phyloP scores from a whole-genome alignment of 1,284 basidiomycete species.

The Flammula alnicola region DNA sequence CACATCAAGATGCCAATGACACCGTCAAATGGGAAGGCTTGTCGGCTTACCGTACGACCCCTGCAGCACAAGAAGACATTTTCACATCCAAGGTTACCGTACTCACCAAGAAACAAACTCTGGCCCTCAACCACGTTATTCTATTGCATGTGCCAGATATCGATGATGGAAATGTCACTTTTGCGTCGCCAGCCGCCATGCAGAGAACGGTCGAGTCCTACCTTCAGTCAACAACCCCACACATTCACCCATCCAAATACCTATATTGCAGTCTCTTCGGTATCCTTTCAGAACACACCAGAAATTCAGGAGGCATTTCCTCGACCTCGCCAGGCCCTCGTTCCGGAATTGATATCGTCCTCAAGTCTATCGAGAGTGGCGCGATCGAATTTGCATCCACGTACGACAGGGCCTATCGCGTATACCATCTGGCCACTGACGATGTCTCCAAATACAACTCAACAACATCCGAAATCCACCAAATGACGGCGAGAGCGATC shows the following conservation, averaged over 20 bases:
- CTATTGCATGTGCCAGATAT: constrained; percentile 18
- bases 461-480: constrained; percentile 5
- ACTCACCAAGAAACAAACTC: constrained; percentile 28
- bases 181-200: constrained; percentile 26
- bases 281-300: background rate
- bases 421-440: constrained; percentile 10
- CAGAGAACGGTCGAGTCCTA: constrained; percentile 15
- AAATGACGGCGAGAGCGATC: too few relatives aligned
- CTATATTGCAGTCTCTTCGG: constrained; percentile 2
- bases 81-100: constrained; percentile 28
- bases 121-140: constrained; percentile 26
- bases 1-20: background rate
- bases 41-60: constrained; percentile 2
- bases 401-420: too few relatives aligned
- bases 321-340: background rate
- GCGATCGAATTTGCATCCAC: constrained; percentile 13
- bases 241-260: constrained; percentile 10
- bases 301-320: background rate
- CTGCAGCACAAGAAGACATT: too few relatives aligned
- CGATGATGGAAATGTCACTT: constrained; percentile 29
- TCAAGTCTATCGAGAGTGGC: constrained; percentile 9
- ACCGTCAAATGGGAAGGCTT: background rate
- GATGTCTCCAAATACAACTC: constrained; percentile 6
- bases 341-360: constrained; percentile 8
- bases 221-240: constrained; percentile 13